Base-by-base conservation (phyloP, 2,329 filamentous ascomycete species). In the Beauveria asiatica region DNA sequence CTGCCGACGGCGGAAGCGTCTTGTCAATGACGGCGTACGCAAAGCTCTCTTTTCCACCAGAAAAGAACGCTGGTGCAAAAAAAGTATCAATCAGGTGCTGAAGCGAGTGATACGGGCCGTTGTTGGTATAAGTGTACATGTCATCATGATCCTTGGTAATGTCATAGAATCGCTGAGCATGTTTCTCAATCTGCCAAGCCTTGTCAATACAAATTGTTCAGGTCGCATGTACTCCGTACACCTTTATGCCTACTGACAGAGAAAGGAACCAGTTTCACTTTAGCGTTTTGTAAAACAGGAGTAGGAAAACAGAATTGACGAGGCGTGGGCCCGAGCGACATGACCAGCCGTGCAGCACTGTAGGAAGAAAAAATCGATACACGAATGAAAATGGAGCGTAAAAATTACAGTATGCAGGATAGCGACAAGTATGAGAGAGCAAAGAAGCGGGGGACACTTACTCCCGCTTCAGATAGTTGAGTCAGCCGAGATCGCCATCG, bases 21-120 rank as follows among this genome's bases (percentile, higher is more conserved):
- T 49, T 57, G 33, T 57, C 54, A 21, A 57, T 49, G 45, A 49
- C 54, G 21, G 54, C 44, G 54, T 57, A 57, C 9, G 54, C 44
- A 8, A 57, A 57, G 44, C 54, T 41, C n/a, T n/a, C 13, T 2
- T 3, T 39, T 1, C 30, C 9, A 5, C 21, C 21, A 6, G 54
- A 39, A 16, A 57, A 49, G 25, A 57, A 48, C 2, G 23, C 7
- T 1, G 54, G 54, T 3, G 27, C 41, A 33, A 57, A 21, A 33
- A 57, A 57, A 5, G 44, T 17, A 16, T 49, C 44, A 13, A 49
- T 10, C 0, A 57, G 27, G n/a, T 57, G 54, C 54, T 41, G 54
- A 5, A 49, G 19, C 1, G 54, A 57, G 19, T n/a, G 30, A 11
- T 57, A 57, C 1, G 54, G 54, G 8, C 54, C 54, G 5, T 49